Base-by-base conservation (phyloP, 2,329 filamentous ascomycete species). In the Aspergillus hortae region DNA sequence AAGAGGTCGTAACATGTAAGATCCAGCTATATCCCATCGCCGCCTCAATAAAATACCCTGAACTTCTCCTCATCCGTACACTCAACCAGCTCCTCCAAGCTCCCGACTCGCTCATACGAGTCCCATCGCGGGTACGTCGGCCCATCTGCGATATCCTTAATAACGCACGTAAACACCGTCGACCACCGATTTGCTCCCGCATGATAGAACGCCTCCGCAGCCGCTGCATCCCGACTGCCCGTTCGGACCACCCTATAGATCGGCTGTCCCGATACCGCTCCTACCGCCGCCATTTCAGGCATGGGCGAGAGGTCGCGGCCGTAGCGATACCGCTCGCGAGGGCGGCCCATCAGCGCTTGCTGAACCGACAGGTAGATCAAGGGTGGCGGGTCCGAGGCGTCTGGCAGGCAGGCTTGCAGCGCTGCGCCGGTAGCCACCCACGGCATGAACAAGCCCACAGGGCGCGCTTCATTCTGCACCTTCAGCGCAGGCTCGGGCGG, bases 81-180 rank as follows among this genome's bases (percentile, higher is more conserved):
- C 5, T 42, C 40, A 21, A 42, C 10, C 17, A 42, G 19, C 40
- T 21, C 15, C 40, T 23, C 6, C 15, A 42, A n/a, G 40, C 17
- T 42, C 4, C 12, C 14, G 6, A 42, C 40, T n/a, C 15, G 40
- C 15, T 19, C 40, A 42, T 42, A 42, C 14, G 40, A 19, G 15
- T 42, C 19, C 15, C 5, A 12, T 17, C 4, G 19, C 11, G 6
- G 15, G 23, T 42, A 42, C 4, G 9, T 1, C 2, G 40, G 15
- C 4, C 17, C 15, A 4, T 11, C 19, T 2, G 11, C 17, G 15
- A 5, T 33, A 15, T 33, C 27, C 32, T 41, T 41, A 17, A 51
- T 36, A 6, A 43, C 49, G 46, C 49, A 51, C 11, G 44, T 51
- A 36, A 51, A 51, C 14, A 51, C 44, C 17, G 49, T 51, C 11